Evolutionary conservation across 192 early-diverging fungal genomes (phyloP), one percentile per base, ranked within the genome.

Genomic region (Entomortierella parvispora): DNA sequence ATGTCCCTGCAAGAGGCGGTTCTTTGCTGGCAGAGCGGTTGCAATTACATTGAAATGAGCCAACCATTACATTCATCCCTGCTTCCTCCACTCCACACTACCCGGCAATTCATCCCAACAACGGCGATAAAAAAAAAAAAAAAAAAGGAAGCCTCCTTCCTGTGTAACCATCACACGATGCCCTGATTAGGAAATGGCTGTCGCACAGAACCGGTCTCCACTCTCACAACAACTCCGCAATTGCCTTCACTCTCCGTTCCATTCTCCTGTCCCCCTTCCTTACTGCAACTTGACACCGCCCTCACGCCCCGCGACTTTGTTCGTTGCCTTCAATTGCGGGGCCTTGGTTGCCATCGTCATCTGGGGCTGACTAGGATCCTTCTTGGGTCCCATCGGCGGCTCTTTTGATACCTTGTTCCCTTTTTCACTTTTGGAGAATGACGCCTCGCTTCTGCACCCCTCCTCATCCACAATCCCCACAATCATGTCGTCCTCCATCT

Each of bases 121-220:
- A 40, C 37, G 12, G 5, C 37, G 37, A 40, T 40, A 40, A 40
- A 5, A 40, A 40, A 40, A 40, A 40, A 40, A 40, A 40, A 40
- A 40, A 40, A 40, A 40, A 40, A 40, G 12, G 12, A 40, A 40
- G 5, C n/a, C n/a, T 56, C 32, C 32, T 29, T 2, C 12, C 23
- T 58, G 61, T 63, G 61, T 52, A 63, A 62, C 65, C 64, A 76
- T 68, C 72, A 68, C 72, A 47, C 65, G 72, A 76, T 52, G 62
- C 51, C 65, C 65, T 56, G 57, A 56, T 62, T 11, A 9, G 56
- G 70, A 45, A 57, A 43, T 10, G 25, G 42, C n/a, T 6, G 61
- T 42, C 61, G 47, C 61, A 63, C 69, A 63, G 34, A 28, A 31
- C 34, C 37, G 7, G 5, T 40, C 37, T 12, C 23, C 20, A 9